Base-by-base conservation (phyloP, 2,329 filamentous ascomycete genomes). In the Dactylellina leptospora region DNA sequence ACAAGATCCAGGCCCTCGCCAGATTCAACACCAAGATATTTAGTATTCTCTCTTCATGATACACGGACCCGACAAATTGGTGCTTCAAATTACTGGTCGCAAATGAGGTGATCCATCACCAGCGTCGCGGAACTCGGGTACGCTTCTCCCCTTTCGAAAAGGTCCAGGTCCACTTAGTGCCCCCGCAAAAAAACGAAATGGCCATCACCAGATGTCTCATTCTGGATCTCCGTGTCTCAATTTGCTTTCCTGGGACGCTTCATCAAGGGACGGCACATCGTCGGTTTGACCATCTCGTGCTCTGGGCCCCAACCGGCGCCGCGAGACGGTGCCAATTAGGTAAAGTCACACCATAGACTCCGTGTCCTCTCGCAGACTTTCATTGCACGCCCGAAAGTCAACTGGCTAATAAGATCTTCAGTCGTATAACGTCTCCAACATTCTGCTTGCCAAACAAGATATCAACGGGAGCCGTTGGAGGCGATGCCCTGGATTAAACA, bases 21-120 rank as follows among this genome's bases (percentile, higher is more conserved):
- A 51, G 25, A 40, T n/a, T 5, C 51, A 56, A 20, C 33, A n/a
- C 33, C 16, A 16, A 20, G 51, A 40, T 40, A n/a, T 40, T 40
- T 40, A 40, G n/a, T 27, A 27, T 38, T 18, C 40, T 58, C 23
- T 47, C 23, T 2, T 51, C 28, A 55, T 61, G 20, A 18, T 23
- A 28, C 20, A 4, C 13, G n/a, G 28, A 68, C 54, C 62, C 54
- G 62, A 68, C 36, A 60, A 59, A 45, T 59, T 60, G 62, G 62
- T 59, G 33, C 38, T 47, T 60, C 45, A 59, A 53, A 53, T 68
- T 53, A 60, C 54, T 68, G 62, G 62, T 60, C 47, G 40, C 23
- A 68, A 59, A 51, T 68, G 62, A 59, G 33, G 62, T 60, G 62
- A 68, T 68, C 54, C 25, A 38, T 66, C 27, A 28, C 62, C 53